A percentile compares a stretch with the other conserved stretches of the same genome.
phyloP scores from a whole-genome alignment of 2,329 filamentous ascomycete species.

The Trichophyton schoenleinii region DNA sequence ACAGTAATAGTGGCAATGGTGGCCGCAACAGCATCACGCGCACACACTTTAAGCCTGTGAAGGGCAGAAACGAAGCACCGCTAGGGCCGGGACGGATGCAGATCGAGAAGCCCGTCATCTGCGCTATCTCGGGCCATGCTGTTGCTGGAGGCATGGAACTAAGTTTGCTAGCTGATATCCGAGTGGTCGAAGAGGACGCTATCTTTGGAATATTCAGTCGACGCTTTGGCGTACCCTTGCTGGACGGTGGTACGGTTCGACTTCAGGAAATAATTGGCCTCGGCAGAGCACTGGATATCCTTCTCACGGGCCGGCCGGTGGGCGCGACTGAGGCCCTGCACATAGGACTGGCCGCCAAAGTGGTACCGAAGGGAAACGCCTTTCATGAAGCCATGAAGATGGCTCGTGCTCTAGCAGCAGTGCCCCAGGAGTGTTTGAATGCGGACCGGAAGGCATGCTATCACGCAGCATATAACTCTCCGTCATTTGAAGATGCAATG shows the following conservation, averaged over 20 bases:
- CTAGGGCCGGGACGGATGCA: conserved; percentile 43
- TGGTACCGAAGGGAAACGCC: conserved; percentile 40
- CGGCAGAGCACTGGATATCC: conserved; percentile 44
- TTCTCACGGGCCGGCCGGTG: conserved; percentile 42
- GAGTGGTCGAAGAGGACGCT: conserved; percentile 42
- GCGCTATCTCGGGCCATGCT: conserved; percentile 41
- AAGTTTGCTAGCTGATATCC: conserved; percentile 41
- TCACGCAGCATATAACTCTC: conserved; percentile 39
- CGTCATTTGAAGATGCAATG: conserved; percentile 40
- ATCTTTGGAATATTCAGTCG: conserved; percentile 46
- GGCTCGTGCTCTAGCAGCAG: conserved; percentile 36
- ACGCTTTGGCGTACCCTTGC: conserved; percentile 41
- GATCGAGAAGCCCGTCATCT: conserved; percentile 41
- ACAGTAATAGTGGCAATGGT: no score
- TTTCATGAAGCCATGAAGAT: conserved; percentile 39
- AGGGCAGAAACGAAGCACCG: conserved; percentile 32
- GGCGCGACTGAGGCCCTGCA: conserved; percentile 37
- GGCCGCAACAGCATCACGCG: conserved; percentile 9
- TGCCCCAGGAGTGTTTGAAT: conserved; percentile 43
- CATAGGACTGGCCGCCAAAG: conserved; percentile 43
- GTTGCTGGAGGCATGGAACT: conserved; percentile 45
- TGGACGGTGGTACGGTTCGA: conserved; percentile 43
- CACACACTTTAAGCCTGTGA: conserved; percentile 21
- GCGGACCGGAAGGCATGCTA: conserved; percentile 39
- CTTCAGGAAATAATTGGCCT: conserved; percentile 41